phyloP scores from a whole-genome alignment of 192 early-diverging fungal species.

The Allomyces arbusculus region DNA sequence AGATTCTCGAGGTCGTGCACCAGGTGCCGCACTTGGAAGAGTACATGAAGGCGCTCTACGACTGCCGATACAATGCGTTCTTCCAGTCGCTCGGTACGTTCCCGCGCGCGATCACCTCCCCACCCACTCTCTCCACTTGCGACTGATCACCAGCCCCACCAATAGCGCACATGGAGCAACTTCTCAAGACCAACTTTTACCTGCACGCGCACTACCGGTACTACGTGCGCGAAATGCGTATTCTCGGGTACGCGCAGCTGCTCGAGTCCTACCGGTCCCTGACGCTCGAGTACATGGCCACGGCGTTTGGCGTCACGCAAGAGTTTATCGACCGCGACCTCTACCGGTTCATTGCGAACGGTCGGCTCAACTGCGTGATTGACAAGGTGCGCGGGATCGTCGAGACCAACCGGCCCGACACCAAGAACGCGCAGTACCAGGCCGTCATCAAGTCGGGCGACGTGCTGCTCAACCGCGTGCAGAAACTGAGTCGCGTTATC shows the following conservation, averaged over 20 bases:
- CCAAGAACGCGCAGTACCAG: constrained; percentile 98
- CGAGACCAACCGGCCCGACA: constrained; percentile 91
- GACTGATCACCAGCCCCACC: not conserved
- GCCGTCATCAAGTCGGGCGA: constrained; percentile 91
- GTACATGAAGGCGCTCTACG: constrained; percentile 70
- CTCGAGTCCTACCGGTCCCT: constrained; percentile 86
- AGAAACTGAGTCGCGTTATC: constrained; percentile 86
- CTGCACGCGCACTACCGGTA: constrained; percentile 73
- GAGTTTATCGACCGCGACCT: constrained; percentile 94
- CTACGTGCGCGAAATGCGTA: constrained; percentile 97
- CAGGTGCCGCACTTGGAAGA: constrained; percentile 71
- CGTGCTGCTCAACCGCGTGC: constrained; percentile 77
- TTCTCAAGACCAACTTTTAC: constrained; percentile 13
- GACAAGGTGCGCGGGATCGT: constrained; percentile 97
- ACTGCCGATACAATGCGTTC: constrained; percentile 81
- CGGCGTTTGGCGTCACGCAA: constrained; percentile 85
- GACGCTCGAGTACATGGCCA: constrained; percentile 89
- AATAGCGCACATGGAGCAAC: not conserved
- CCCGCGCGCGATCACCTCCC: too few relatives aligned
- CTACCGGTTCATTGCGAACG: constrained; percentile 81
- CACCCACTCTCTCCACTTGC: too few relatives aligned
- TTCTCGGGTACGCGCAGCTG: constrained; percentile 84
- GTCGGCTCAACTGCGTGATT: constrained; percentile 92
- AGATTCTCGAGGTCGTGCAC: constrained; percentile 83
- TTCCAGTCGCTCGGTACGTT: constrained; percentile 57